A percentile compares a stretch with the other conserved stretches of the same genome.
phyloP scores from a whole-genome alignment of 192 early-diverging fungal genomes.

The Backusella liffmaniae region DNA sequence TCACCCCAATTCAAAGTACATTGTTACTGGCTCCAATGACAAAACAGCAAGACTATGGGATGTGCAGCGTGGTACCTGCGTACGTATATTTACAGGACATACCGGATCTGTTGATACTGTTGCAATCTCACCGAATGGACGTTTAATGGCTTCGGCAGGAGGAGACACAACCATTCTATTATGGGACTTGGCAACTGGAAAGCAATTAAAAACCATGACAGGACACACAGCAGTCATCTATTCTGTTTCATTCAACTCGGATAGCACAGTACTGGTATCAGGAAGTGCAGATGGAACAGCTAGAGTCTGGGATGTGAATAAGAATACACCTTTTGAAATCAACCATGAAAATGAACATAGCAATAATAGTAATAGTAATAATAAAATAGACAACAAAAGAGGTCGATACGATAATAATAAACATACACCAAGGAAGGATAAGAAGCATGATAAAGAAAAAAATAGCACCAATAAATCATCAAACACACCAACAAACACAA shows the following conservation, averaged over 20 bases:
- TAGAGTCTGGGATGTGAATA: conserved; percentile 84
- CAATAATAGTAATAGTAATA: neutral
- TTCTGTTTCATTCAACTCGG: conserved; percentile 83
- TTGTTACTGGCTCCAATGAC: conserved; percentile 92
- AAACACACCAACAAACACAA: neutral
- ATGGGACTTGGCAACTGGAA: conserved; percentile 91
- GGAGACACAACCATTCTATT: conserved; percentile 77
- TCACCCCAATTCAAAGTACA: conserved; percentile 95
- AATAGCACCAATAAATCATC: conserved; percentile 1
- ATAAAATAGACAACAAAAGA: neutral
- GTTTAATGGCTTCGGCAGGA: conserved; percentile 84
- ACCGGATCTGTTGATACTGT: conserved; percentile 80
- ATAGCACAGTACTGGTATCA: conserved; percentile 78
- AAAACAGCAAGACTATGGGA: conserved; percentile 90
- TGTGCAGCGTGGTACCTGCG: conserved; percentile 83
- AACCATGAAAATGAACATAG: neutral
- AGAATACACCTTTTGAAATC: conserved; percentile 27
- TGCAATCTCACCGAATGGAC: conserved; percentile 91
- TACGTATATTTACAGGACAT: conserved; percentile 91
- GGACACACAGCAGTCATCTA: conserved; percentile 86
- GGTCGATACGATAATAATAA: conserved; percentile 10
- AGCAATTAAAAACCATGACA: conserved; percentile 74
- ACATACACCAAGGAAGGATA: conserved; percentile 6
- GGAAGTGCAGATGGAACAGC: conserved; percentile 89
- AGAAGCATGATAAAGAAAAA: conserved; percentile 14